Conservation (phyloP, 1,284 basidiomycete genomes). For the Ustilago vetiveriae region DNA sequence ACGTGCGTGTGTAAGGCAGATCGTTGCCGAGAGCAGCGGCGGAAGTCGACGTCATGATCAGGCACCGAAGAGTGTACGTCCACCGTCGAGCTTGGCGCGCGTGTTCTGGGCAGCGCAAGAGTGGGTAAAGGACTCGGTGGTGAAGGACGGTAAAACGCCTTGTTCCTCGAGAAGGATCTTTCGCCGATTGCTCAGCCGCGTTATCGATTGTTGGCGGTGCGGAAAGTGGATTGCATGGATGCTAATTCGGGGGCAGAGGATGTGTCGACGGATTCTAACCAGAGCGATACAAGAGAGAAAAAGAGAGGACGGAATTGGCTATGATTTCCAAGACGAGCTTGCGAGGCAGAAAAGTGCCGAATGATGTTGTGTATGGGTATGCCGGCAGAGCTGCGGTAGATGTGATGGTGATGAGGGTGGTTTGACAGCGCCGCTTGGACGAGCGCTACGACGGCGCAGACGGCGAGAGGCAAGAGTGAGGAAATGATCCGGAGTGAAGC, state of each 20-base stretch:
- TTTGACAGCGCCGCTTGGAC: not conserved
- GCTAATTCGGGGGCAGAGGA: not conserved
- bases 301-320: not conserved
- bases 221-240: conserved; percentile 3
- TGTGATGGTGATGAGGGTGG: not conserved
- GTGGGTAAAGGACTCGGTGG: not conserved
- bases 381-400: no score
- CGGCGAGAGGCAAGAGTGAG: not conserved
- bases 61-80: not conserved
- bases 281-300: not conserved
- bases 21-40: conserved; percentile 19
- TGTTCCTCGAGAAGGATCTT: no score
- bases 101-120: not conserved
- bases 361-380: no score
- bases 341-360: not conserved
- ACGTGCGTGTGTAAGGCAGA: not conserved
- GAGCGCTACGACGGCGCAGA: not conserved
- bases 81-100: no score
- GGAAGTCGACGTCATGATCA: conserved; percentile 27
- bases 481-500: conserved; percentile 2
- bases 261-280: no score
- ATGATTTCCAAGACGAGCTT: not conserved
- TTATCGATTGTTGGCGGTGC: not conserved
- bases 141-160: no score
- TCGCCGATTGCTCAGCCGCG: not conserved